Evolutionary conservation across 345 rosid genomes (phyloP), one percentile per base, ranked within the genome.

Genomic region (Dipteronia sinensis): DNA sequence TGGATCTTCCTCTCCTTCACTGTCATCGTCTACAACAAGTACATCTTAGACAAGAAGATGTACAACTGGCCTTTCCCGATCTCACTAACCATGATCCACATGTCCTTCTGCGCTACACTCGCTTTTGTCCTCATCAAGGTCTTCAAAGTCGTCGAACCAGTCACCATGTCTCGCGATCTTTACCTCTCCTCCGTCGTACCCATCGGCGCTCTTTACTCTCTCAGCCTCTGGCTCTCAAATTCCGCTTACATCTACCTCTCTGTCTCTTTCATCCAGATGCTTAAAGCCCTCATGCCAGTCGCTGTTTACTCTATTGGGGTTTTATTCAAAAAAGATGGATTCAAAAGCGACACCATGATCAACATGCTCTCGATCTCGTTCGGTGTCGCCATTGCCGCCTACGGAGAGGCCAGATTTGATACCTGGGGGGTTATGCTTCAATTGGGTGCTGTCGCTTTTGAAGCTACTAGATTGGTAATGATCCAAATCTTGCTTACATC

Each of bases 1-100:
- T 95, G 98, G 98, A 93, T 95, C 94, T 95, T 93, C 97, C 96
- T 95, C 44, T 89, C 93, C 83, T 95, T 95, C 93, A 93, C 98
- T 40, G 99, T 95, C 67, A 95, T 95, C 86, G 98, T 95, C 69
- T 95, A 91, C 95, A 95, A 95, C 92, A 95, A 95, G 75, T 95
- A 91, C 92, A 95, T 95, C 93, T 94, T 95, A 55, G 98, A 95
- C 88, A 90, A 90, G 84, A 93, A 95, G 88, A 89, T 95, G 94
- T 95, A 93, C 89, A 92, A 93, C 77, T 95, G 98, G 98, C 98
- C 98, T 0, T 95, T 81, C 80, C 99, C 99, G 0, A 90, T 95
- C 84, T 93, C 99, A 2, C 99, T 95, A 53, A 95, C 99, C 78
- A 92, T 95, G 96, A 95, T 95, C 88, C 99, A 95, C 89, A 95